Percentiles rank a stretch among this genome's conserved stretches.
These are phyloP conservation scores for Cyberlindnera amylophila DNA, from an alignment of 805 yeast genomes.

Conservation along the genomic window DNA sequence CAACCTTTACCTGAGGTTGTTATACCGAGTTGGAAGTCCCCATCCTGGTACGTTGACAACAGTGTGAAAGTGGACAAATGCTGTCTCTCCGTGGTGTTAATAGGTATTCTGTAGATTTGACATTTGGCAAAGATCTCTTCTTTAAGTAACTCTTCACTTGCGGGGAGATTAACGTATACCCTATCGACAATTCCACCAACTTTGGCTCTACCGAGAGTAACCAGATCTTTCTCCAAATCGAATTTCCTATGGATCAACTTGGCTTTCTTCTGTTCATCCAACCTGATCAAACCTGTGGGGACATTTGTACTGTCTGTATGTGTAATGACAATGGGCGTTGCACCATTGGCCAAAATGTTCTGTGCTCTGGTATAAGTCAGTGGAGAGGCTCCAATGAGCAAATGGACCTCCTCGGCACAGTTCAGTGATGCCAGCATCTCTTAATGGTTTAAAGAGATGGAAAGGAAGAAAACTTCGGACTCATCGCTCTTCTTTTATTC, in stretches of 20 bases:
- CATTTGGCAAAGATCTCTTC: constrained; percentile 48
- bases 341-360: constrained; percentile 50
- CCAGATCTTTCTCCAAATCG: constrained; percentile 39
- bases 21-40: constrained; percentile 76
- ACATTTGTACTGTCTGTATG: constrained; percentile 22
- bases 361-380: constrained; percentile 46
- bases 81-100: constrained; percentile 74
- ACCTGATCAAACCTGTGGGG: constrained; percentile 27
- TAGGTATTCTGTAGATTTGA: constrained; percentile 64
- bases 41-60: constrained; percentile 65
- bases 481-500: no score
- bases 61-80: constrained; percentile 72
- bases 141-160: constrained; percentile 31
- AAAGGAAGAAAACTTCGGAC: no score
- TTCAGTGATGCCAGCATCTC: constrained; percentile 27
- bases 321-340: constrained; percentile 49
- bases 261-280: constrained; percentile 29
- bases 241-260: constrained; percentile 33
- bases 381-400: constrained; percentile 51
- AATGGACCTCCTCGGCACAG: constrained; percentile 49
- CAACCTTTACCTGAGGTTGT: constrained; percentile 90
- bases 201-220: constrained; percentile 54
- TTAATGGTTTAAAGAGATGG: no score
- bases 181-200: constrained; percentile 68
- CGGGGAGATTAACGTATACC: constrained; percentile 59